A percentile compares a stretch with the other conserved stretches of the same genome.
Conservation (phyloP, 495 filamentous ascomycete genomes). For the Penicillium waksmanii region DNA sequence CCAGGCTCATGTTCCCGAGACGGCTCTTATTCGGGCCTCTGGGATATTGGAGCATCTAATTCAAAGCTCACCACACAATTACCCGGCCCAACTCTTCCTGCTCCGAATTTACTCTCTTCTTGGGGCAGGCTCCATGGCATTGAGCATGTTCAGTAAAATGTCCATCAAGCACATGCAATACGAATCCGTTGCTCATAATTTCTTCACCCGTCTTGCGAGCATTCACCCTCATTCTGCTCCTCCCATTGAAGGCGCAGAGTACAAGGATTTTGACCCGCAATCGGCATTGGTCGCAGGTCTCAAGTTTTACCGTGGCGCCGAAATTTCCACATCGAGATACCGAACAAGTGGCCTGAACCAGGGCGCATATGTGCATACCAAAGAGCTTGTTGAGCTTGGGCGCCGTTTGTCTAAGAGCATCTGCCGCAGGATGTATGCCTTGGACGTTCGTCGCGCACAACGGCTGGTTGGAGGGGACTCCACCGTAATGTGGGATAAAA, state of each 20-base stretch:
- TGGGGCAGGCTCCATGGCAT: conserved; percentile 56
- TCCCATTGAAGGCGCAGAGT: conserved; percentile 44
- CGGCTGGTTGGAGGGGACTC: conserved; percentile 45
- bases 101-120: conserved; percentile 57
- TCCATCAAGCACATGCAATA: conserved; percentile 65
- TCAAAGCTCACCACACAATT: conserved; percentile 58
- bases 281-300: conserved; percentile 45
- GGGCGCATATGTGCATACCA: conserved; percentile 44
- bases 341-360: conserved; percentile 41
- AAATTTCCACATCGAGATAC: conserved; percentile 36
- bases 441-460: conserved; percentile 45
- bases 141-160: conserved; percentile 56
- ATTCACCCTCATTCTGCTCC: conserved; percentile 55
- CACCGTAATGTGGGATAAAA: conserved; percentile 38
- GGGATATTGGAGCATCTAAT: conserved; percentile 55
- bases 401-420: conserved; percentile 43
- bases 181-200: conserved; percentile 60
- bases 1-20: conserved; percentile 30
- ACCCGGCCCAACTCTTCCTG: conserved; percentile 58
- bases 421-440: conserved; percentile 45
- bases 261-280: conserved; percentile 49
- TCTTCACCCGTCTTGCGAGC: conserved; percentile 61
- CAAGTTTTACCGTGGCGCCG: conserved; percentile 43
- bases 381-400: conserved; percentile 46
- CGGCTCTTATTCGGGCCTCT: conserved; percentile 54